These are phyloP conservation scores for Trichoderma pleuroti DNA, from an alignment of 2,329 filamentous ascomycete species.

Conservation along the genomic window DNA sequence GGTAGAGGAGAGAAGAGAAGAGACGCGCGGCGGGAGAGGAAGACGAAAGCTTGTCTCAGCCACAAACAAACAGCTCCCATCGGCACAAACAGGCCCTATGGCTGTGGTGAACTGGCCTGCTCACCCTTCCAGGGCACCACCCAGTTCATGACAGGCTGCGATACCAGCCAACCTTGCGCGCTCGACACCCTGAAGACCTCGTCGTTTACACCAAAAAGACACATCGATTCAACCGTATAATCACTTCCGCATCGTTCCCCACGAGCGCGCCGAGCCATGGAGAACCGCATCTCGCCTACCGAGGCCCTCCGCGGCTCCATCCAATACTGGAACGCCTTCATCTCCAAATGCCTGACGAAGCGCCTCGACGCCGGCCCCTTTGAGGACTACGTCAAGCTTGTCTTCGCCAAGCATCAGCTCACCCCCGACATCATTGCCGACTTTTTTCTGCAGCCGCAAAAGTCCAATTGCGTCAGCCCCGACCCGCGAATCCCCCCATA, in stretches of 20 bases:
- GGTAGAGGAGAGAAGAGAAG: background rate
- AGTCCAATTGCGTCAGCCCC: conserved; percentile 46
- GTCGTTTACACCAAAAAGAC: background rate
- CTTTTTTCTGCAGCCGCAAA: conserved; percentile 54
- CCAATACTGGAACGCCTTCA: conserved; percentile 49
- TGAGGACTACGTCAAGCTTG: conserved; percentile 46
- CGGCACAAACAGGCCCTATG: background rate
- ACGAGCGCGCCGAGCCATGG: conserved; percentile 26
- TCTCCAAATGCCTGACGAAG: conserved; percentile 46
- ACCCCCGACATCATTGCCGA: conserved; percentile 52
- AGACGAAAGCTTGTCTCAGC: background rate
- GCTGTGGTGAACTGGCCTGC: background rate
- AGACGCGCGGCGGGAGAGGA: background rate
- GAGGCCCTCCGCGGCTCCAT: conserved; percentile 30
- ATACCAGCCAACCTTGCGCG: background rate
- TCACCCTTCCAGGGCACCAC: background rate
- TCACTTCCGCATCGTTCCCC: no score
- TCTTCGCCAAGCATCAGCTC: conserved; percentile 51
- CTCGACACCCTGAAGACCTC: background rate
- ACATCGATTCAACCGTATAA: background rate
- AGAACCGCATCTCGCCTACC: conserved; percentile 24
- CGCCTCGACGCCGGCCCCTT: conserved; percentile 55
- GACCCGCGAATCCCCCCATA: conserved; percentile 60
- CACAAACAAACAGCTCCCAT: background rate
- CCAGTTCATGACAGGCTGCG: background rate